Conservation (phyloP, 225 moss, liverwort and hornwort genomes). For the Bryum argenteum region DNA sequence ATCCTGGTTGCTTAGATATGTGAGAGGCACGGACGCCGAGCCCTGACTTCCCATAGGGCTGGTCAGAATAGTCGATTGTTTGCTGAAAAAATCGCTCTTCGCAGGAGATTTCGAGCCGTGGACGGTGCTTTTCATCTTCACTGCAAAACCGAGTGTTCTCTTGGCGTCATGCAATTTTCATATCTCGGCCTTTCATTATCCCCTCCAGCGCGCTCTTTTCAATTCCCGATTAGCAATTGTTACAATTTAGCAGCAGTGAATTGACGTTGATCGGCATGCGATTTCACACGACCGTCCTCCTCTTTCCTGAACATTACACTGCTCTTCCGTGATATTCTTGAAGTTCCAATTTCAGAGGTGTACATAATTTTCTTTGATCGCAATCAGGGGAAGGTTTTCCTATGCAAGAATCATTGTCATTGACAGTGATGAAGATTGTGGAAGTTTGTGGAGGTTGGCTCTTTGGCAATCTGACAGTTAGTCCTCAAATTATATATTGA, state of each 20-base stretch:
- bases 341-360: not conserved
- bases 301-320: not conserved
- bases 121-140: slow-evolving; percentile 31
- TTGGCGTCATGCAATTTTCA: slow-evolving; percentile 21
- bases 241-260: not conserved
- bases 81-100: slow-evolving; percentile 11
- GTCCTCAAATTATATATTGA: slow-evolving; percentile 10
- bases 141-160: not conserved
- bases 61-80: slow-evolving; percentile 16
- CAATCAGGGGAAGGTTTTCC: not conserved
- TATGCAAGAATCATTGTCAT: not conserved
- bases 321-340: slow-evolving; percentile 7
- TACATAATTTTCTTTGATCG: not conserved
- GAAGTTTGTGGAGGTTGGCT: slow-evolving; percentile 5
- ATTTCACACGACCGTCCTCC: not conserved
- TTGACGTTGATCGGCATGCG: not conserved
- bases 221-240: not conserved
- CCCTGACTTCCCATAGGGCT: slow-evolving; percentile 15
- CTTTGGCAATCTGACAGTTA: slow-evolving; percentile 28
- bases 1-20: slow-evolving; percentile 34
- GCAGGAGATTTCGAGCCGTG: slow-evolving; percentile 36
- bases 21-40: slow-evolving; percentile 18
- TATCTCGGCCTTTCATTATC: slow-evolving; percentile 24
- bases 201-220: not conserved
- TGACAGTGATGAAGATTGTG: slow-evolving; percentile 3